Evolutionary conservation across 1,139 yeast species (phyloP), one percentile per base, ranked within the genome.

Genomic region (Taiozyma sp.): DNA sequence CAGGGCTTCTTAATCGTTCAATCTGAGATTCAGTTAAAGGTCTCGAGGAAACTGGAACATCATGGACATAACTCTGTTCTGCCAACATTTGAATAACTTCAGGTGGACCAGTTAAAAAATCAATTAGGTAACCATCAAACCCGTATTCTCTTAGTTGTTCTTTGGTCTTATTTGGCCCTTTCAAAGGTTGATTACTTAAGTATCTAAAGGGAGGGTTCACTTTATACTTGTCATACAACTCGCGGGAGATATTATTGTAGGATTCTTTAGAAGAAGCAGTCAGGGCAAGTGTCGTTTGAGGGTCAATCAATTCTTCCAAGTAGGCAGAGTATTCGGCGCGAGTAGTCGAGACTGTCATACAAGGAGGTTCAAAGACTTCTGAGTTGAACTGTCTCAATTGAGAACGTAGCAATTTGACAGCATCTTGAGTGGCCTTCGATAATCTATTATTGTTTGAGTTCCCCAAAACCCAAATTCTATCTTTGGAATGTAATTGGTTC

Each of bases 101-200:
- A 10, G 68, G 64, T 1, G 97, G 96, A 0, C 97, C 99, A 1
- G 70, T 68, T 2, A 93, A 62, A 54, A 80, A 80, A 60, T 93
- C 97, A 1, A 80, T 68, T 39, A 90, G 61, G 60, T 79, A 88
- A 0, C 96, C 95, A 53, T 88, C 96, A 65, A 93, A 88, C 0
- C 97, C 97, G 29, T 70, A 65, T 1, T 57, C 45, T 37, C 57
- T 61, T 19, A 90, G 59, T 42, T 70, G 65, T 9, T 70, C 74
- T 9, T 53, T 55, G 0, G 74, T 49, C 21, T 73, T 50, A 6
- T 69, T 68, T 2, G 65, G 26, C 7, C 26, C 67, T 4, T 55
- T 50, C 21, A 67, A 52, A 1, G 57, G 50, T 7, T 59, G 58
- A 9, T 62, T 51, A 22, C 71, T 62, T 29, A 73, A 54, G 48